phyloP scores from a whole-genome alignment of 202 grass and related monocot species.

The Digitaria exilis region DNA sequence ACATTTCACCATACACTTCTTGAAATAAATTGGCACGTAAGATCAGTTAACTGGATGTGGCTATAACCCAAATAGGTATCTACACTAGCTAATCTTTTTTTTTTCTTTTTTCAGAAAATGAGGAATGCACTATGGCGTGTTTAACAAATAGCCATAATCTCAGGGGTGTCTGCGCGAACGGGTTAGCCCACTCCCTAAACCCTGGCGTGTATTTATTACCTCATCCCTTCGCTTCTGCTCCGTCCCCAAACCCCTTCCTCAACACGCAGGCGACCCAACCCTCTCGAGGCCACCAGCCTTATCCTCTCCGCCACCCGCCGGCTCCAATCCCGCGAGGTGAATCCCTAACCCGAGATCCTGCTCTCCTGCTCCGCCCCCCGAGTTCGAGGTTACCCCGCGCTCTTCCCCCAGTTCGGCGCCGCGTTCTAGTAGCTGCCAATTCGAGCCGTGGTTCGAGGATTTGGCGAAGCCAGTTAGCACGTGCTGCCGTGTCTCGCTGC shows the following conservation, averaged over 20 bases:
- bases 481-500: neutral
- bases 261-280: slow-evolving; percentile 26
- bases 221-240: slow-evolving; percentile 15
- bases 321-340: slow-evolving; percentile 26
- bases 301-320: slow-evolving; percentile 40
- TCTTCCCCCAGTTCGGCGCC: neutral
- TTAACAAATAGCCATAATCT: neutral
- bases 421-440: neutral
- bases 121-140: neutral
- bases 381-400: neutral
- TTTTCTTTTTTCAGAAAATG: neutral
- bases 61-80: no score
- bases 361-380: neutral
- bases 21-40: no score
- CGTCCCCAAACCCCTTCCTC: neutral
- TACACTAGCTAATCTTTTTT: neutral
- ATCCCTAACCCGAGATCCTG: neutral
- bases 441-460: neutral
- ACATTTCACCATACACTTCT: no score
- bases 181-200: slow-evolving; percentile 10
- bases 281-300: slow-evolving; percentile 50
- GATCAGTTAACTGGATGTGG: no score
- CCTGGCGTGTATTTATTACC: slow-evolving; percentile 43
- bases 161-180: neutral
- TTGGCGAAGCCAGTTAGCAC: neutral